These are phyloP conservation scores for Huntiella decipiens DNA, from an alignment of 2,329 filamentous ascomycete species.

Conservation along the genomic window DNA sequence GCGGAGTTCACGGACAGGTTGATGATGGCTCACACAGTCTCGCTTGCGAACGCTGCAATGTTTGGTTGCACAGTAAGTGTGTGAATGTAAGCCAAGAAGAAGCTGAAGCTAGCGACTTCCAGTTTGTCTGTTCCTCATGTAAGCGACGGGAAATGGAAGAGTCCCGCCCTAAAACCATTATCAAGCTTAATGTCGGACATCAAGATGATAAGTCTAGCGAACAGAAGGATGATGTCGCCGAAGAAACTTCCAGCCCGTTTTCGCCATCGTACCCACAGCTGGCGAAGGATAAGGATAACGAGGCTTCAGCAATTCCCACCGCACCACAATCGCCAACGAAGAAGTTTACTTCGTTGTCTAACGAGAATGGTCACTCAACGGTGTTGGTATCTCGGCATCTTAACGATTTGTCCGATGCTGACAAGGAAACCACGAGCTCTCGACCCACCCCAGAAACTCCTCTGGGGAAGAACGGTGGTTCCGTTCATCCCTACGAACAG, in stretches of 20 bases:
- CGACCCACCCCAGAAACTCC: conserved; percentile 5
- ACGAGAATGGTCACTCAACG: conserved; percentile 1
- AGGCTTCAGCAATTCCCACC: neutral
- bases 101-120: conserved; percentile 70
- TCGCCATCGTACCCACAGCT: no score
- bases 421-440: neutral
- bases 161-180: conserved; percentile 25
- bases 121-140: conserved; percentile 68
- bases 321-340: conserved; percentile 11
- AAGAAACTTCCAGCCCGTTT: no score
- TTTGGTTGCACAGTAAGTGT: conserved; percentile 95
- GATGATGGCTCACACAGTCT: conserved; percentile 91
- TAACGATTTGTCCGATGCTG: conserved; percentile 1
- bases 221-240: no score
- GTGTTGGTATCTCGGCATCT: conserved; percentile 6
- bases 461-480: conserved; percentile 1
- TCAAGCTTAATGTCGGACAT: conserved; percentile 32
- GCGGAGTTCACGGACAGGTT: conserved; percentile 75
- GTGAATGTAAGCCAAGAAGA: conserved; percentile 60
- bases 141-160: conserved; percentile 45
- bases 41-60: conserved; percentile 79
- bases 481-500: neutral
- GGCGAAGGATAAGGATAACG: neutral
- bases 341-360: conserved; percentile 11
- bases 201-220: conserved; percentile 14